Conservation (phyloP, 805 yeast genomes). For the Sugiyamaella floridensis region DNA sequence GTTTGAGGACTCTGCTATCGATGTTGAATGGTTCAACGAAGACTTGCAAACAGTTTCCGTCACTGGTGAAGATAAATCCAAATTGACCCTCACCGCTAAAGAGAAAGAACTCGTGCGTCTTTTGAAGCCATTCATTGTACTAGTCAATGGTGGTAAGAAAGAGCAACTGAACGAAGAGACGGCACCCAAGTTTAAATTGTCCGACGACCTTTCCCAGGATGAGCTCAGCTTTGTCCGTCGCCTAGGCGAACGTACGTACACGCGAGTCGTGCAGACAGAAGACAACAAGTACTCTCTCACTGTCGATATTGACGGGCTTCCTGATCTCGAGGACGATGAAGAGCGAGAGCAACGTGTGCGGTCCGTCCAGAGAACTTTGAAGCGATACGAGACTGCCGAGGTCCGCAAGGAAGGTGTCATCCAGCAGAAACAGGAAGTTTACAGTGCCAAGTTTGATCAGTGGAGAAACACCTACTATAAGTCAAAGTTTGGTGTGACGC, state of each 20-base stretch:
- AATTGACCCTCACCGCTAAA: conserved; percentile 41
- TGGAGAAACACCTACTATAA: conserved; percentile 88
- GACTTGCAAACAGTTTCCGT: conserved; percentile 48
- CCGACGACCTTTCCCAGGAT: conserved; percentile 7
- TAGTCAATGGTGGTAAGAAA: conserved; percentile 21
- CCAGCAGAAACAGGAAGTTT: conserved; percentile 50
- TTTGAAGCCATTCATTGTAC: conserved; percentile 41
- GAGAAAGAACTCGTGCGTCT: conserved; percentile 59
- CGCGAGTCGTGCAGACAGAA: conserved; percentile 18
- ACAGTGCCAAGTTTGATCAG: conserved; percentile 61
- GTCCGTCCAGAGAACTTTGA: conserved; percentile 50
- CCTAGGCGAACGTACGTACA: conserved; percentile 25
- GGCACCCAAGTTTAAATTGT: background rate
- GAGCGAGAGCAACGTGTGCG: conserved; percentile 48
- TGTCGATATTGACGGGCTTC: conserved; percentile 59
- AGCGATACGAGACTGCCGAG: conserved; percentile 31
- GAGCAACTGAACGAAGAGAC: conserved; percentile 1
- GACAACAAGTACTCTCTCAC: conserved; percentile 11
- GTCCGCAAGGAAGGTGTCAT: conserved; percentile 19
- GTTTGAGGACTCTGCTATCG: conserved; percentile 74
- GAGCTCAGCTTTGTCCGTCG: conserved; percentile 21
- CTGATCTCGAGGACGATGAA: conserved; percentile 62
- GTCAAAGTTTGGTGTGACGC: conserved; percentile 65
- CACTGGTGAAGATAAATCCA: conserved; percentile 47
- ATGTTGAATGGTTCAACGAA: conserved; percentile 85